Conservation (phyloP, 2,329 filamentous ascomycete genomes). For the Xylaria arbuscula region DNA sequence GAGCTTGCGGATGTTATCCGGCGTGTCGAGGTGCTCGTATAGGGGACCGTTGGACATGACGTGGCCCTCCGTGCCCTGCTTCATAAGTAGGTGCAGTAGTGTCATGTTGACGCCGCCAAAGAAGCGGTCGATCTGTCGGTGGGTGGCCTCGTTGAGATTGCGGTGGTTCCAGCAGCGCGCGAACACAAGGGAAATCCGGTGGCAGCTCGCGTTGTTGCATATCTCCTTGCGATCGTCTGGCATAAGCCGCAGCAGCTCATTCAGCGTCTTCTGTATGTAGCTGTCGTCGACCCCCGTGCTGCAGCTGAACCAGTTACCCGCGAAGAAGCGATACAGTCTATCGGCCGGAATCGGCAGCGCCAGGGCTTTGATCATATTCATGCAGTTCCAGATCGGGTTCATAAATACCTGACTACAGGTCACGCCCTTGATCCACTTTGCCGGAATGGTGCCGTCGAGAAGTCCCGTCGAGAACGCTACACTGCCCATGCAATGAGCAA, state of each 20-base stretch:
- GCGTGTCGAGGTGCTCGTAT: slow-evolving; percentile 60
- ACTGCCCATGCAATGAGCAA: slow-evolving; percentile 73
- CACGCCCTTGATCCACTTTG: slow-evolving; percentile 67
- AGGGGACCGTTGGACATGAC: slow-evolving; percentile 64
- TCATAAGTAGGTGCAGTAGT: slow-evolving; percentile 66
- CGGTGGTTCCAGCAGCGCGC: slow-evolving; percentile 72
- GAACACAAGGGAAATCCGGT: slow-evolving; percentile 69
- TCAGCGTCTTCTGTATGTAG: slow-evolving; percentile 61
- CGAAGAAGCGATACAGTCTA: slow-evolving; percentile 58
- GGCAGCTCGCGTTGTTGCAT: slow-evolving; percentile 71
- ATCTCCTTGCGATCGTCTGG: slow-evolving; percentile 66
- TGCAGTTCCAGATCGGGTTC: slow-evolving; percentile 67
- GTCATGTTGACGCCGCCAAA: slow-evolving; percentile 72
- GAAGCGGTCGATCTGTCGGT: slow-evolving; percentile 69
- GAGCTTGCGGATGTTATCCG: slow-evolving; percentile 62
- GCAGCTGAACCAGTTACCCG: slow-evolving; percentile 67
- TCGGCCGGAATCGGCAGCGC: slow-evolving; percentile 62
- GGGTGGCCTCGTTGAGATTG: slow-evolving; percentile 74
- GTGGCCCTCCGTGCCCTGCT: slow-evolving; percentile 62
- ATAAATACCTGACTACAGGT: slow-evolving; percentile 72
- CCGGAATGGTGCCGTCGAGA: slow-evolving; percentile 69
- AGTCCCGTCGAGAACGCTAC: slow-evolving; percentile 69
- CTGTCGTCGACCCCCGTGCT: slow-evolving; percentile 59
- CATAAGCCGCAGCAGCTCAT: slow-evolving; percentile 68
- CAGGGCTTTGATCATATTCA: slow-evolving; percentile 67